Percentiles rank a stretch among this genome's conserved stretches.
phyloP scores from a whole-genome alignment of 75 land plant genomes.

The Pinus albicaulis region DNA sequence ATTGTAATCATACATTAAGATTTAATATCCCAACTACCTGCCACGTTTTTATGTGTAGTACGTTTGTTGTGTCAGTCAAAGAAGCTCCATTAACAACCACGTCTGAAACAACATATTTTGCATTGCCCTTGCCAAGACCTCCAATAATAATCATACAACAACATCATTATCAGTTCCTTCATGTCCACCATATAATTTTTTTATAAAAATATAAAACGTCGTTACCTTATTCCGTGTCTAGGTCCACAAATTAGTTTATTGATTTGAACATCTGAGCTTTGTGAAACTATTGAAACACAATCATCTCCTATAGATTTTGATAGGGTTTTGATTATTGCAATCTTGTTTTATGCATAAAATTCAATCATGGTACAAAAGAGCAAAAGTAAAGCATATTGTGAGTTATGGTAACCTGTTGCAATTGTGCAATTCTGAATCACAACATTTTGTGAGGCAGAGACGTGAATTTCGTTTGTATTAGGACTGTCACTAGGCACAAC shows the following conservation, averaged over 20 bases:
- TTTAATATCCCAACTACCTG: slow-evolving; percentile 36
- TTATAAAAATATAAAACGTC: neutral
- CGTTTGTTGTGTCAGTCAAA: slow-evolving; percentile 61
- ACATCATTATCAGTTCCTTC: no score
- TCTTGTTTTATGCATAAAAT: no score
- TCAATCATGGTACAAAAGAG: no score
- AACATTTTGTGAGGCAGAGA: slow-evolving; percentile 43
- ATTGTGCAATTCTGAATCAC: slow-evolving; percentile 39
- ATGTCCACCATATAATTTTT: neutral
- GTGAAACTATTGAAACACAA: slow-evolving; percentile 15
- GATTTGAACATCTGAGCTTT: neutral
- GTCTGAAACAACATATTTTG: slow-evolving; percentile 48
- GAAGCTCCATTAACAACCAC: slow-evolving; percentile 45
- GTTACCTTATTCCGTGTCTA: slow-evolving; percentile 29
- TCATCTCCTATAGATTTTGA: slow-evolving; percentile 19
- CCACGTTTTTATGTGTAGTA: slow-evolving; percentile 89
- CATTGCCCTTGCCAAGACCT: slow-evolving; percentile 51
- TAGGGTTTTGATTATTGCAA: no score
- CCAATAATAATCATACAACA: slow-evolving; percentile 50
- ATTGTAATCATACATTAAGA: neutral
- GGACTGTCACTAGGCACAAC: slow-evolving; percentile 66
- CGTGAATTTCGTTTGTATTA: slow-evolving; percentile 86
- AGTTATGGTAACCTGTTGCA: slow-evolving; percentile 37
- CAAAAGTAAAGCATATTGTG: no score
- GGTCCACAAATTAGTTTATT: slow-evolving; percentile 19